Percentiles rank a stretch among this genome's conserved stretches.
These are phyloP conservation scores for Gracilaria vermiculophylla DNA, from an alignment of 23 red algal genomes.

Conservation along the genomic window DNA sequence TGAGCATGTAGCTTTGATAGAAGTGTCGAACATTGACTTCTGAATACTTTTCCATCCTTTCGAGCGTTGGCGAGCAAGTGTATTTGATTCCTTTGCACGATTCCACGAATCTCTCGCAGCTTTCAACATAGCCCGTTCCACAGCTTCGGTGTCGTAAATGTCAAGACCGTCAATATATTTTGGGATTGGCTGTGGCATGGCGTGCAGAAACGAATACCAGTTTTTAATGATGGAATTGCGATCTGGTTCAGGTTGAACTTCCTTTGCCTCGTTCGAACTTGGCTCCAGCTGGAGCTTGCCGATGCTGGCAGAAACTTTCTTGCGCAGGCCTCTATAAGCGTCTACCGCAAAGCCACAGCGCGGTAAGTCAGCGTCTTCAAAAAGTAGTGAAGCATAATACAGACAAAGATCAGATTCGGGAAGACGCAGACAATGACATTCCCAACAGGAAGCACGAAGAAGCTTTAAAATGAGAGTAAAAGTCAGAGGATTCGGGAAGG, in stretches of 20 bases:
- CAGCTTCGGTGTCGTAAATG: not conserved
- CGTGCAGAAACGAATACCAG: conserved; percentile 25
- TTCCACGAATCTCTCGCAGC: conserved; percentile 39
- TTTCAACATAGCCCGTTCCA: conserved; percentile 15
- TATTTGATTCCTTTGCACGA: not conserved
- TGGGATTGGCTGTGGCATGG: conserved; percentile 37
- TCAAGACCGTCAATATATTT: conserved; percentile 20
- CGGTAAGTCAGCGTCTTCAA: conserved; percentile 51
- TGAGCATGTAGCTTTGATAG: not conserved
- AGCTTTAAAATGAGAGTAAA: conserved; percentile 57
- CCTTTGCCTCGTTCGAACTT: not conserved
- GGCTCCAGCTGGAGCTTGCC: not conserved
- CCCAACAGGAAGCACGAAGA: conserved; percentile 77
- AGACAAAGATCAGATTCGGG: conserved; percentile 29
- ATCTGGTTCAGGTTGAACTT: not conserved
- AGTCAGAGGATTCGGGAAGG: conserved; percentile 78
- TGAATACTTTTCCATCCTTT: conserved; percentile 38
- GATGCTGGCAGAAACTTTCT: not conserved
- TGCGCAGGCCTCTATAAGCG: not conserved
- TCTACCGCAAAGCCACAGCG: conserved; percentile 9
- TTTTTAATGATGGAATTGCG: conserved; percentile 33
- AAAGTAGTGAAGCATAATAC: conserved; percentile 40
- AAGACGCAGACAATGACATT: conserved; percentile 75
- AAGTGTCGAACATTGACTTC: not conserved
- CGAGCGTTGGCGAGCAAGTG: conserved; percentile 28